Base-by-base conservation (phyloP, 1,284 basidiomycete species). In the Wallemia hederae region DNA sequence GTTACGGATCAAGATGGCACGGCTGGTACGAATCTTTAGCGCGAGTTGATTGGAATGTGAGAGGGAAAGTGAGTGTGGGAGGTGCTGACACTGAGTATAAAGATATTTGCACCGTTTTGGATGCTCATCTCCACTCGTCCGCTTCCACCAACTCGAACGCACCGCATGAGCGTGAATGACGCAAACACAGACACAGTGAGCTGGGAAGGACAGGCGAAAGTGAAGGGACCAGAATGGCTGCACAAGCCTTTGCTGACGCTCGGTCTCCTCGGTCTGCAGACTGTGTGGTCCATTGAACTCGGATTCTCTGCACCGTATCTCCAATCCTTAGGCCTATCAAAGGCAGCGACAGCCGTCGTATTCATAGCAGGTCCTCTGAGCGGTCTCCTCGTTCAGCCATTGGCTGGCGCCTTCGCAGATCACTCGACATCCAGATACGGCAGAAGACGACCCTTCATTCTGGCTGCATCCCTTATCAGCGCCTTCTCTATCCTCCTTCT, bases 291-390 rank as follows among this genome's bases (percentile, higher is more conserved):
- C 1, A 81, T 90, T 1, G 87, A 91, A 69, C 88, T 91, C 84
- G 83, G 83, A 0, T 88, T 89, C 66, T 85, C 83, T 83, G 63
- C 63, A 0, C 91, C 91, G 0, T 97, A 92, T 71, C 76, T 97
- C 1, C 76, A 94, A 60, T 85, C 86, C 0, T 78, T 97, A 0
- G 91, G 92, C 2, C 74, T 96, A 19, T 81, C 82, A 19, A 92
- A 91, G 71, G 81, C 85, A 14, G 76, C 77, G 62, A 89, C 92
- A 75, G 83, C 89, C 2, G 75, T 87, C 27, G 91, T 97, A 19
- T 94, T 97, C 72, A 76, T 97, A 29, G 92, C 92, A 0, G 92
- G 90, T 0, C 92, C 92, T 0, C 71, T 97, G 1, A 85, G 84
- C 0, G 92, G 92, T 1, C 76, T 97, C 17, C 74, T 97, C 56